Conservation (phyloP, 768 basidiomycete species). For the Lactifluus piperatus region DNA sequence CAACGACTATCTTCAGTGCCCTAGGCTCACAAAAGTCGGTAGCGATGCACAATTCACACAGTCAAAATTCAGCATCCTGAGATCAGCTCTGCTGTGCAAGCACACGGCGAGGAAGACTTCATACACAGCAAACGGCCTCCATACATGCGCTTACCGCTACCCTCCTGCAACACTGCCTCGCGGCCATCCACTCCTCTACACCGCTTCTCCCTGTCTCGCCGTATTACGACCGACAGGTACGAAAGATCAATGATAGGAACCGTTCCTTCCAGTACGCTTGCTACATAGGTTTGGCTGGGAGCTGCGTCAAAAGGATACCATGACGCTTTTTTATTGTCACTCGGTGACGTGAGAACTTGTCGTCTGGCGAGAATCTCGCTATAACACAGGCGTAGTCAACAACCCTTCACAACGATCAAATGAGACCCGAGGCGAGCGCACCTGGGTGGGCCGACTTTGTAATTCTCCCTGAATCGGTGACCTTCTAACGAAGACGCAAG, state of each 20-base stretch:
- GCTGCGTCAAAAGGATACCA: slow-evolving; percentile 81
- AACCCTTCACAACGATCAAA: not conserved
- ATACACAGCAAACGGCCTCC: not conserved
- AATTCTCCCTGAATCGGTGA: slow-evolving; percentile 67
- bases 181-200: not conserved
- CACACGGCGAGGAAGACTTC: not conserved
- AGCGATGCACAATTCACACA: not conserved
- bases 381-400: not conserved
- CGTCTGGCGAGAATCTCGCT: slow-evolving; percentile 99
- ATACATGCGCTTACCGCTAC: slow-evolving; percentile 8
- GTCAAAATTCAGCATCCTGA: not conserved
- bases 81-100: not conserved
- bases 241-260: not conserved
- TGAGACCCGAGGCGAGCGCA: slow-evolving; percentile 29
- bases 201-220: not conserved
- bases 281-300: slow-evolving; percentile 81
- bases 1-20: not conserved
- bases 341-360: slow-evolving; percentile 97
- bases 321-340: slow-evolving; percentile 95
- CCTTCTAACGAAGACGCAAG: slow-evolving; percentile 59
- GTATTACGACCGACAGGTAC: not conserved
- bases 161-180: not conserved
- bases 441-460: slow-evolving; percentile 98
- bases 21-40: not conserved
- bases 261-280: not conserved